These are phyloP conservation scores for Berkeleyomyces rouxiae DNA, from an alignment of 2,329 filamentous ascomycete genomes.

Conservation along the genomic window DNA sequence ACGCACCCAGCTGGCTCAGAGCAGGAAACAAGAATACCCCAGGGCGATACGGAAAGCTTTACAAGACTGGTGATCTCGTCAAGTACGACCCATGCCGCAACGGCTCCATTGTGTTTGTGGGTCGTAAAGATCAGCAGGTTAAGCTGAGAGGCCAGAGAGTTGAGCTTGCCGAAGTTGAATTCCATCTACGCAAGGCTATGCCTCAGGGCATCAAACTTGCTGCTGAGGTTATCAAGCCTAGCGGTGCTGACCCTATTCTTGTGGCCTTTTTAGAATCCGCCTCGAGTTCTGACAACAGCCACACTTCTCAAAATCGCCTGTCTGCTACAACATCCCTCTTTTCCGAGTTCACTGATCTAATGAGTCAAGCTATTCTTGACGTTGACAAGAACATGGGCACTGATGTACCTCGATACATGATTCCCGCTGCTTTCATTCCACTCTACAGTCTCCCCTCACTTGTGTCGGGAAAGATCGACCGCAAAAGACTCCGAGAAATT, in stretches of 20 bases:
- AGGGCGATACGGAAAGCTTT: constrained; percentile 30
- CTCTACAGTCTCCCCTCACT: constrained; percentile 29
- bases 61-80: constrained; percentile 44
- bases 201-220: constrained; percentile 27
- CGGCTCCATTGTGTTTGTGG: constrained; percentile 38
- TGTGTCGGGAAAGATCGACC: constrained; percentile 33
- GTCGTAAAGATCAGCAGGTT: constrained; percentile 50
- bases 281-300: constrained; percentile 17
- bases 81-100: constrained; percentile 36
- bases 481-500: constrained; percentile 31
- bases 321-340: constrained; percentile 19
- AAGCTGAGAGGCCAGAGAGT: constrained; percentile 51
- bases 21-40: constrained; percentile 21
- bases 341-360: constrained; percentile 20
- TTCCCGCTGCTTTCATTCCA: constrained; percentile 31
- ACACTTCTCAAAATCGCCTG: constrained; percentile 16
- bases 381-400: constrained; percentile 21
- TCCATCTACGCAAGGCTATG: constrained; percentile 30
- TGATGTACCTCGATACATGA: constrained; percentile 30
- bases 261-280: constrained; percentile 28
- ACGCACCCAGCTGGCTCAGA: constrained; percentile 35
- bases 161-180: constrained; percentile 40
- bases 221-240: constrained; percentile 33
- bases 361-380: constrained; percentile 19
- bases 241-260: constrained; percentile 27